These are phyloP conservation scores for Citrus unshiu DNA, from an alignment of 345 rosid species.

Conservation along the genomic window DNA sequence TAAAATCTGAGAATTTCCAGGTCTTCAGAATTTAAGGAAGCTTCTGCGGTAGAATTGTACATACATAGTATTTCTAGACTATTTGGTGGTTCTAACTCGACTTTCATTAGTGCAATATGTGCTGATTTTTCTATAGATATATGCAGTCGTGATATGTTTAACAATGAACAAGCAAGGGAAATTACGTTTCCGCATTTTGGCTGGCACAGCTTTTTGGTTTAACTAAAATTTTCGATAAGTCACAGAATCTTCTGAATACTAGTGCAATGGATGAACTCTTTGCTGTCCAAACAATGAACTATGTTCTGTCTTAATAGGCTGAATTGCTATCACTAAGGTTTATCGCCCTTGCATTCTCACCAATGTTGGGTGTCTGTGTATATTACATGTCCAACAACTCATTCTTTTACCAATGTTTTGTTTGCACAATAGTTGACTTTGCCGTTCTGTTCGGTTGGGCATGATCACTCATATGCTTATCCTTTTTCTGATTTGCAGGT, in stretches of 20 bases:
- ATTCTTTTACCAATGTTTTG: not conserved
- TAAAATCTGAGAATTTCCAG: not conserved
- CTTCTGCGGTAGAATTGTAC: not conserved
- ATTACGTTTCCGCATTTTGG: not conserved
- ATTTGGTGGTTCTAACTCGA: not conserved
- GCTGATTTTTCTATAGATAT: not conserved
- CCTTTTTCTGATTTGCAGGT: slow-evolving; percentile 37
- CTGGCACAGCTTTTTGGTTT: not conserved
- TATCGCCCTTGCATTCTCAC: not conserved
- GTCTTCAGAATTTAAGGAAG: not conserved
- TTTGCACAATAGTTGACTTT: not conserved
- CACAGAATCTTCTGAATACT: not conserved
- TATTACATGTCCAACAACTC: not conserved
- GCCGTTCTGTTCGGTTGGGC: not conserved
- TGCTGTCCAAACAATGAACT: not conserved
- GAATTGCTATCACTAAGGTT: not conserved
- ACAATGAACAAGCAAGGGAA: not conserved
- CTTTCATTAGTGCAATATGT: not conserved
- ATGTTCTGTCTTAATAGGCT: not conserved
- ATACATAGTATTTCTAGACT: not conserved
- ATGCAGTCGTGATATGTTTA: not conserved
- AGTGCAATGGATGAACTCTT: not conserved
- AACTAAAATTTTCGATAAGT: not conserved
- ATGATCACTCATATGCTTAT: not conserved
- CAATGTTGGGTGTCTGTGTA: not conserved